These are phyloP conservation scores for Pythium periplocum DNA, from an alignment of 352 stramenopile genomes.

Conservation along the genomic window DNA sequence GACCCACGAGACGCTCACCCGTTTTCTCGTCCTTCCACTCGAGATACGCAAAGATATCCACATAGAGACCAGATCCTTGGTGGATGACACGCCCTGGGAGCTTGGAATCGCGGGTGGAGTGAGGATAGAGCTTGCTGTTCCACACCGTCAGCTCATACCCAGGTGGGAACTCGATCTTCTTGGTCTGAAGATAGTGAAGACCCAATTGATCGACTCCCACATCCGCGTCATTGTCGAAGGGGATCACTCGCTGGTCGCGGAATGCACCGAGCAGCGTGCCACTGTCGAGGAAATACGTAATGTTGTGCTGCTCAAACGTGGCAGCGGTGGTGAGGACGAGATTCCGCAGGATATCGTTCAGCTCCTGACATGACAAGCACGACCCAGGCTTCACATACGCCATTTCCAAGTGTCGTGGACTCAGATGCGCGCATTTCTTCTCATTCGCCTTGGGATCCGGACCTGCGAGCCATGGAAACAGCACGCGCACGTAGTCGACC, in stretches of 20 bases:
- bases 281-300: conserved; percentile 26
- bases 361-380: conserved; percentile 19
- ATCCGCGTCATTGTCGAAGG: conserved; percentile 16
- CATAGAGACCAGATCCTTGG: conserved; percentile 17
- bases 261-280: conserved; percentile 22
- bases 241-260: conserved; percentile 22
- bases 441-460: too few relatives aligned
- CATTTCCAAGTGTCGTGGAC: background rate
- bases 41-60: conserved; percentile 27
- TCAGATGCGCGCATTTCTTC: too few relatives aligned
- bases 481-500: too few relatives aligned
- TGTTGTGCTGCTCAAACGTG: conserved; percentile 17
- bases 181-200: conserved; percentile 7
- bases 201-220: conserved; percentile 15
- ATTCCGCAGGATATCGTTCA: conserved; percentile 20
- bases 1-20: conserved; percentile 7
- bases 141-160: conserved; percentile 19
- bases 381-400: background rate
- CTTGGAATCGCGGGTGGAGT: conserved; percentile 14
- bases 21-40: conserved; percentile 10
- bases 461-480: too few relatives aligned
- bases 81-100: conserved; percentile 20
- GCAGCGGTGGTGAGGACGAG: conserved; percentile 16
- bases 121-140: conserved; percentile 14
- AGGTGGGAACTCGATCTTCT: conserved; percentile 8